phyloP scores from a whole-genome alignment of 495 filamentous ascomycete species.

The Hyaloscypha bicolor region DNA sequence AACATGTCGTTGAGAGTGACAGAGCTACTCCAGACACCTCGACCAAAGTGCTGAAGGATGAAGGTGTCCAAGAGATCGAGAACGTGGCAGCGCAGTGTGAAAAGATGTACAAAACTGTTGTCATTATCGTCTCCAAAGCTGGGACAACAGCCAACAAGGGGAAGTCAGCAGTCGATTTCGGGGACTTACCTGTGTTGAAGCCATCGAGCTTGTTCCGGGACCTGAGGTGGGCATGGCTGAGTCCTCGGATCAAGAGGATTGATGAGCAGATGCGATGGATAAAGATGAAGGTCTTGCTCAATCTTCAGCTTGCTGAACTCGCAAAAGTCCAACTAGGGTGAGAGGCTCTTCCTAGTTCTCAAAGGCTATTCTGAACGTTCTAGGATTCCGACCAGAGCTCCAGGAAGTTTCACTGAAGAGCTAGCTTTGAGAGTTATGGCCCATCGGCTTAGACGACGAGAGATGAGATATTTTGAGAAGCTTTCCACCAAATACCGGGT shows the following conservation, averaged over 20 bases:
- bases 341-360: neutral
- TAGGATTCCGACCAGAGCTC: neutral
- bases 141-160: slow-evolving; percentile 12
- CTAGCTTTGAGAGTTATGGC: neutral
- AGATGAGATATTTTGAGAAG: neutral
- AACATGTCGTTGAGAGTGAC: slow-evolving; percentile 12
- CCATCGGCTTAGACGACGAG: neutral
- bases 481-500: neutral
- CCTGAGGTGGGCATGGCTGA: slow-evolving; percentile 28
- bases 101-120: slow-evolving; percentile 27
- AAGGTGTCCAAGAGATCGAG: slow-evolving; percentile 22
- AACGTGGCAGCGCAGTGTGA: slow-evolving; percentile 29
- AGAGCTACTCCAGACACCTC: neutral
- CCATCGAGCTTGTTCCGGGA: neutral
- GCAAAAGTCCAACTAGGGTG: neutral
- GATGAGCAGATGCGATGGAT: neutral
- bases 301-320: neutral
- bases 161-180: neutral
- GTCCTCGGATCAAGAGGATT: neutral
- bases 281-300: neutral
- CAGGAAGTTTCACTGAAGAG: neutral
- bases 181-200: slow-evolving; percentile 4
- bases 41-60: slow-evolving; percentile 10
- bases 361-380: neutral
- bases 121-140: slow-evolving; percentile 27